A percentile compares a stretch with the other conserved stretches of the same genome.
phyloP scores from a whole-genome alignment of 805 yeast genomes.

The Kuraishia molischiana region DNA sequence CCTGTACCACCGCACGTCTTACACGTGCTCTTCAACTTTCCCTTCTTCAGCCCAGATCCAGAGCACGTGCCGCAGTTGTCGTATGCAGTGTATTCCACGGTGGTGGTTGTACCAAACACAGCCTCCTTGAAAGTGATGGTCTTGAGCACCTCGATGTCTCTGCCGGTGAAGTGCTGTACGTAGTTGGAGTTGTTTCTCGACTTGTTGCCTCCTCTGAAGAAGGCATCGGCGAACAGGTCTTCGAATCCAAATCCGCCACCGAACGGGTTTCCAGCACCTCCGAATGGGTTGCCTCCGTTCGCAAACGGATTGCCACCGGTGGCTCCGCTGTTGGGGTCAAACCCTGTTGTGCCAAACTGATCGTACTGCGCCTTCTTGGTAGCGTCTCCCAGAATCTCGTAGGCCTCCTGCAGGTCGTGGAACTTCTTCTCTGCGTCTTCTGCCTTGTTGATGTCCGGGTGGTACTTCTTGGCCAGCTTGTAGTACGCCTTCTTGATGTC shows the following conservation, averaged over 20 bases:
- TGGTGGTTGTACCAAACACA: constrained; percentile 62
- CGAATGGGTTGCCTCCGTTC: constrained; percentile 28
- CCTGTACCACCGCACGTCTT: constrained; percentile 90
- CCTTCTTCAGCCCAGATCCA: constrained; percentile 79
- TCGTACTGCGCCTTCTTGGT: constrained; percentile 83
- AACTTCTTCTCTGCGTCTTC: constrained; percentile 79
- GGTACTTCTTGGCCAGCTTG: constrained; percentile 85
- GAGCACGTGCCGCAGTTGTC: constrained; percentile 72
- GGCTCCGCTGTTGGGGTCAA: constrained; percentile 51
- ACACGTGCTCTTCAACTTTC: constrained; percentile 71
- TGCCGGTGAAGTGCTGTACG: constrained; percentile 80
- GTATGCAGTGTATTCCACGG: constrained; percentile 61
- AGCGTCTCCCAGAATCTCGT: constrained; percentile 82
- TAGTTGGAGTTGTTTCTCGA: constrained; percentile 27
- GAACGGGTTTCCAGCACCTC: constrained; percentile 12
- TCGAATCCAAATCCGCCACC: constrained; percentile 27
- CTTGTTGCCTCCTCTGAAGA: constrained; percentile 26
- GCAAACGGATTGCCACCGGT: constrained; percentile 36
- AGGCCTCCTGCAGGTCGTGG: constrained; percentile 90
- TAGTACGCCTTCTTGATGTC: constrained; percentile 94
- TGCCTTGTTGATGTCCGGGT: constrained; percentile 95
- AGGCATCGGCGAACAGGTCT: constrained; percentile 50
- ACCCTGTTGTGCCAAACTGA: constrained; percentile 83
- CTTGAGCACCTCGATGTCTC: constrained; percentile 73
- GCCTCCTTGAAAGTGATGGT: constrained; percentile 79